Evolutionary conservation across 1,284 basidiomycete species (phyloP), one percentile per base, ranked within the genome.

Genomic region (Apiotrichum mycotoxinovorans): DNA sequence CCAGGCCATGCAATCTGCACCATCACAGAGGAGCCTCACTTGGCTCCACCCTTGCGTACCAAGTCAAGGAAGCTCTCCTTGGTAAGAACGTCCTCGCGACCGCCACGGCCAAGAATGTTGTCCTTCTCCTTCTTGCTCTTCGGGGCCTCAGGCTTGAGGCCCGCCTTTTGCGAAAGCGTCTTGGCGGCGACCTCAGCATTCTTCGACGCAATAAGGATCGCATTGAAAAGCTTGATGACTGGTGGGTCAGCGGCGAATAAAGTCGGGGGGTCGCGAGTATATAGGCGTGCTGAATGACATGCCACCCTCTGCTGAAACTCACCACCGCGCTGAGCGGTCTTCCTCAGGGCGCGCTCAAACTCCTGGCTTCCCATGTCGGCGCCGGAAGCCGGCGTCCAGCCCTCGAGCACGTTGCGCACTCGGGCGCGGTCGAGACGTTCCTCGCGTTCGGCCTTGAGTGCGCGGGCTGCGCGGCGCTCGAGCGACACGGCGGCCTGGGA

Each of bases 201-300:
- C 51, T 69, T 68, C 15, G 76, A 72, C 8, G 73, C 73, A 33
- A 72, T 64, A 12, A 78, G 68, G 54, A 79, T 79, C 10, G 77
- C 77, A 60, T 79, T 79, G 70, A 79, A 79, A 22, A 79, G 72
- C 51, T 78, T 78, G 72, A 79, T 75, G 26, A 79, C 77, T 78
- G 59, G 30, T 7, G 30, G 12, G 30, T 30, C 12, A 30, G 30
- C 12, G 30, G 12, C n/a, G n/a, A n/a, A n/a, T n/a, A n/a, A n/a
- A n/a, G n/a, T n/a, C 2, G 22, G 18, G 15, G 10, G 48, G n/a
- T 7, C 26, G 48, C 17, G 17, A 2, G 22, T 9, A 42, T 1
- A 20, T 3, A 20, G n/a, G 7, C 7, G n/a, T 22, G 40, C 27
- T 51, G 7, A 41, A 27, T 30, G 23, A 42, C 49, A 33, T 27